Conservation (phyloP, 371 early-diverging fungal genomes). For the Gilbertella persicaria region DNA sequence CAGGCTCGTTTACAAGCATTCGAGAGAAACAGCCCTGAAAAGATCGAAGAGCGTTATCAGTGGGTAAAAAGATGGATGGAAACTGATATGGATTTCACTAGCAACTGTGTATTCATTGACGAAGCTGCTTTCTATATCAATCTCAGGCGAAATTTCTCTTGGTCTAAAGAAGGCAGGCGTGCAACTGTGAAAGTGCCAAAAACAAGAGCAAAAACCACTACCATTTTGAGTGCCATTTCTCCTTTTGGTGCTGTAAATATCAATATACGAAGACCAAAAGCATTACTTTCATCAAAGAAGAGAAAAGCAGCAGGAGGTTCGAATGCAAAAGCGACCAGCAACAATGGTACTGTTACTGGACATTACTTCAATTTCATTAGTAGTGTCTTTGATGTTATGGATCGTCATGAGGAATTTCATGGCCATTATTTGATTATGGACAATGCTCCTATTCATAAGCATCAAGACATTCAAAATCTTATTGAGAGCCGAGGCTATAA, state of each 20-base stretch:
- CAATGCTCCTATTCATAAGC: slow-evolving; percentile 11
- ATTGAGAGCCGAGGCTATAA: slow-evolving; percentile 23
- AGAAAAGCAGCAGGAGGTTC: background rate
- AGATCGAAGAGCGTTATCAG: background rate
- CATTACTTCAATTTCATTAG: slow-evolving; percentile 20
- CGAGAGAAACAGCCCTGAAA: slow-evolving; percentile 1
- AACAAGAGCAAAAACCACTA: background rate
- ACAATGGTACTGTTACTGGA: slow-evolving; percentile 14
- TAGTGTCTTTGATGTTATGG: slow-evolving; percentile 12
- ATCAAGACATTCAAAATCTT: slow-evolving; percentile 15
- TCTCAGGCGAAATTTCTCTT: slow-evolving; percentile 1
- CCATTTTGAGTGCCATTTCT: slow-evolving; percentile 5
- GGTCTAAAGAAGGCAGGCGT: background rate
- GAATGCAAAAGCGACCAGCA: slow-evolving; percentile 5
- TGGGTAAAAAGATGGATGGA: background rate
- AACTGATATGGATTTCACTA: background rate
- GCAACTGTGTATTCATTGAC: slow-evolving; percentile 12
- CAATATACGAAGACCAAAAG: background rate
- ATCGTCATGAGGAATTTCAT: slow-evolving; percentile 14
- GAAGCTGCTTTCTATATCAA: slow-evolving; percentile 8
- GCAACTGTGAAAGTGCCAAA: slow-evolving; percentile 3
- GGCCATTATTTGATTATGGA: slow-evolving; percentile 21
- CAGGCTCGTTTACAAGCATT: no score
- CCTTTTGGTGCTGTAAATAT: background rate
- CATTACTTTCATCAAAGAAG: background rate